Conservation (phyloP, 768 basidiomycete species). For the Leccinum aurantiacum region DNA sequence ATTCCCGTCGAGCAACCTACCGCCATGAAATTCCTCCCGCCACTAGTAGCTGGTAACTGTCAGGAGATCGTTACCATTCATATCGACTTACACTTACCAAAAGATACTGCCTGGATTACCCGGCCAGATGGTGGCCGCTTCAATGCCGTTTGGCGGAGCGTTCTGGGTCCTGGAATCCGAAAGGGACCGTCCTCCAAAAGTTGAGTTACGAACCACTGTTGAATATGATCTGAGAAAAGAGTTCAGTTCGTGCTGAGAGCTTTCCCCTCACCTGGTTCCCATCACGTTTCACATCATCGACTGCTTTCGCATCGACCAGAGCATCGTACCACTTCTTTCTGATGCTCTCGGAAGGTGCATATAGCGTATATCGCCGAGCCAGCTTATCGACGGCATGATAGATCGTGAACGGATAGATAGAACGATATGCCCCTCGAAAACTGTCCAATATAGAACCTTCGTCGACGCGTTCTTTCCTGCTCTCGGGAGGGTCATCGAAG, state of each 20-base stretch:
- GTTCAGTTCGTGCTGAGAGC: background rate
- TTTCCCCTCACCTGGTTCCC: constrained; percentile 58
- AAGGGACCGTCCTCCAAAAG: constrained; percentile 63
- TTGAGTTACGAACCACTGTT: constrained; percentile 67
- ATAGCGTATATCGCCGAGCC: constrained; percentile 70
- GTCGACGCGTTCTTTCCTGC: constrained; percentile 60
- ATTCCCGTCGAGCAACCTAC: constrained; percentile 69
- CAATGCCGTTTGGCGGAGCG: constrained; percentile 26
- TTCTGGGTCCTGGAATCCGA: constrained; percentile 42
- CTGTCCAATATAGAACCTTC: constrained; percentile 57
- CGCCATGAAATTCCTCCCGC: constrained; percentile 56
- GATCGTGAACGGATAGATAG: constrained; percentile 75
- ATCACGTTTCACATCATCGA: constrained; percentile 66
- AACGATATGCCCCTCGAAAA: constrained; percentile 49
- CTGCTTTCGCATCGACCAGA: constrained; percentile 60
- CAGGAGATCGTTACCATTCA: background rate
- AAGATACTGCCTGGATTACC: constrained; percentile 58
- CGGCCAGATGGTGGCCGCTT: constrained; percentile 51
- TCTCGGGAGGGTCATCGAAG: constrained; percentile 60
- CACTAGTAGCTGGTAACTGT: constrained; percentile 39
- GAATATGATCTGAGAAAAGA: constrained; percentile 10
- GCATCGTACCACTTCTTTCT: constrained; percentile 64
- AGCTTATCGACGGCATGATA: constrained; percentile 62
- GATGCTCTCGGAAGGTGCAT: constrained; percentile 54
- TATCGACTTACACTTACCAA: constrained; percentile 46